Percentiles rank a stretch among this genome's conserved stretches.
Evolutionary conservation across 2,329 filamentous ascomycete genomes (phyloP).

Genomic region (Pseudohalonectria lignicola): DNA sequence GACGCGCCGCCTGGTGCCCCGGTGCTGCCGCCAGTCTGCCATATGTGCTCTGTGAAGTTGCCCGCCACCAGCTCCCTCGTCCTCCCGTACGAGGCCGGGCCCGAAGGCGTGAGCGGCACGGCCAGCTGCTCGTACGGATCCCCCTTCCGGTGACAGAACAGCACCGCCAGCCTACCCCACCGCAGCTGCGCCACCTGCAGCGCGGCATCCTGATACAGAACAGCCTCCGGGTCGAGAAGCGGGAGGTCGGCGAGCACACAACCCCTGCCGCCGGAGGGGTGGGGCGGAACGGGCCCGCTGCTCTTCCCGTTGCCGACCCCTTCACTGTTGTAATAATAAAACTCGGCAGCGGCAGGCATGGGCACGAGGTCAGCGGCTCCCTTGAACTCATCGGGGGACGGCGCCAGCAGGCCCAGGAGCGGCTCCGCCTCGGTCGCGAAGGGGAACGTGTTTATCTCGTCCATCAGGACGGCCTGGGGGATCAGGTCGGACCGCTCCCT

Average conservation of each 20-base stretch:
- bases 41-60: constrained; percentile 1
- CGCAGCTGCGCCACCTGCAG: neutral
- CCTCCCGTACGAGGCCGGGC: neutral
- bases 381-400: constrained; percentile 2
- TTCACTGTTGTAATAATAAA: constrained; percentile 1
- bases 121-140: constrained; percentile 3
- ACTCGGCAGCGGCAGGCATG: constrained; percentile 2
- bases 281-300: neutral
- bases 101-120: constrained; percentile 1
- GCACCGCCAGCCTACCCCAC: constrained; percentile 1
- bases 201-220: neutral
- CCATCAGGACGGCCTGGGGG: neutral
- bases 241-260: neutral
- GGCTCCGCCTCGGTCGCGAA: neutral
- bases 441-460: neutral
- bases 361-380: constrained; percentile 1
- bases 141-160: constrained; percentile 1
- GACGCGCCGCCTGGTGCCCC: too few species aligned
- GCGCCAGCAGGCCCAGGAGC: constrained; percentile 1
- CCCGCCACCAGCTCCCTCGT: neutral
- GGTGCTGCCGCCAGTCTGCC: neutral
- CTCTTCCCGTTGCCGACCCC: neutral
- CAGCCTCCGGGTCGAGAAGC: neutral
- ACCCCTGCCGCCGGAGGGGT: neutral
- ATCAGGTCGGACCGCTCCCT: neutral